Conservation (phyloP, 495 filamentous ascomycete genomes). For the Podospora pseudoanserina region DNA sequence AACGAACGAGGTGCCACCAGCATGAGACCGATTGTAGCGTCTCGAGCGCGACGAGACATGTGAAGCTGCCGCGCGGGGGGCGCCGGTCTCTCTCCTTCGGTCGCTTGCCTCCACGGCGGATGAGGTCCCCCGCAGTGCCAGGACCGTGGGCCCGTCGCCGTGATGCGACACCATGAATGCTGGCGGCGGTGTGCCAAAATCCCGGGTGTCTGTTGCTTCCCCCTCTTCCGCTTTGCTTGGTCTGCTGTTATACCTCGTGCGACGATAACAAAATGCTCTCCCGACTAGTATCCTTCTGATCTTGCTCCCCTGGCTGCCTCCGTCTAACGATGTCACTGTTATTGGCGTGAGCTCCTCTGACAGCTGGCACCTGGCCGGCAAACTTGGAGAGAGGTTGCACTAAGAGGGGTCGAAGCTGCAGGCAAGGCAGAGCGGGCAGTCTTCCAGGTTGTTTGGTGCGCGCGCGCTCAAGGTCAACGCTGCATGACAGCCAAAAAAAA, state of each 20-base stretch:
- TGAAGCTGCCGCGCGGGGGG: slow-evolving; percentile 47
- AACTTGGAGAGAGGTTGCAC: slow-evolving; percentile 8
- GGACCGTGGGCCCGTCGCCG: slow-evolving; percentile 46
- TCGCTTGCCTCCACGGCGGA: slow-evolving; percentile 48
- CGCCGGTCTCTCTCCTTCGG: slow-evolving; percentile 30
- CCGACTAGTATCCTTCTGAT: background rate
- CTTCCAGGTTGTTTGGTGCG: background rate
- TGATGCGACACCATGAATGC: slow-evolving; percentile 68
- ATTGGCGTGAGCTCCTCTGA: slow-evolving; percentile 10
- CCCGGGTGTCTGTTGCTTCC: slow-evolving; percentile 11
- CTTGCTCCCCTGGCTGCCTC: slow-evolving; percentile 24
- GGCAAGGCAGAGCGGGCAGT: background rate
- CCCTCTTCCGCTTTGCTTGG: background rate
- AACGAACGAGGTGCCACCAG: slow-evolving; percentile 66
- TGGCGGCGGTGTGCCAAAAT: slow-evolving; percentile 23
- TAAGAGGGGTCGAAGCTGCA: slow-evolving; percentile 17
- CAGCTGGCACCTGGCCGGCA: slow-evolving; percentile 28
- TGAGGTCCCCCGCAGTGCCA: slow-evolving; percentile 55
- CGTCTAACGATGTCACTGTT: slow-evolving; percentile 3
- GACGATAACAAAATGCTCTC: background rate
- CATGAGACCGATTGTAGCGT: slow-evolving; percentile 74
- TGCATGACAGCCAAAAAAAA: background rate
- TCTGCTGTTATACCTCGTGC: background rate
- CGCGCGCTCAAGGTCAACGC: background rate
- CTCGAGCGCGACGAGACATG: slow-evolving; percentile 61